Evolutionary conservation across 2,329 filamentous ascomycete species (phyloP), one percentile per base, ranked within the genome.

Genomic region (Colletotrichum shisoi): DNA sequence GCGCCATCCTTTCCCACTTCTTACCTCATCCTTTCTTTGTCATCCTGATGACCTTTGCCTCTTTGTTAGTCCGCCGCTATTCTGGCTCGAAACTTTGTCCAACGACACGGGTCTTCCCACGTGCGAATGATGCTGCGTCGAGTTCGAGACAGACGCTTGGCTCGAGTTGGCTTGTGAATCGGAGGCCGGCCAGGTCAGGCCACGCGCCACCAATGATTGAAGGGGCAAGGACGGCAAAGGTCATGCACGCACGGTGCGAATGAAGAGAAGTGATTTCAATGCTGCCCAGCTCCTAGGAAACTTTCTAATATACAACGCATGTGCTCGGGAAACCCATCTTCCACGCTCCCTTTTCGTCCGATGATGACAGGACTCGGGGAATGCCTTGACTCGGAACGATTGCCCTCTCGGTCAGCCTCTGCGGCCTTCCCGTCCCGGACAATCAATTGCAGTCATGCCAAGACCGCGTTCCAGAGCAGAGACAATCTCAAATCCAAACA

Each of bases 261-360:
- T 51, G 34, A 73, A 19, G 54, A 69, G 39, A 57, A 69, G 57
- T 68, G 66, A 62, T 67, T 67, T 27, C 44, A 46, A 68, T 37
- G 57, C 44, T 39, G 27, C 5, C 48, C 6, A 62, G 62, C 66
- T 61, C 44, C 62, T 51, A 66, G 56, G 54, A 67, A 62, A 68
- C 39, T 67, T 62, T 68, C 39, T 68, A 31, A 31, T 31, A 57
- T 67, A 67, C 62, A 67, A 31, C 27, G 6, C 44, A 57, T 37
- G 45, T 53, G 52, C 66, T 67, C 62, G 53, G 52, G 45, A 66
- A 52, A 31, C 39, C 57, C 17, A 59, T 44, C 45, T 45, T 42
- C 44, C 27, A 39, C 21, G 21, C 19, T 12, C 31, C 44, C 24
- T 62, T 51, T 21, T 27, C 52, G 19, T 44, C 52, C 19, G 13